Evolutionary conservation across 129 eudicot species (phyloP).

Genomic region (Lactuca saligna): DNA sequence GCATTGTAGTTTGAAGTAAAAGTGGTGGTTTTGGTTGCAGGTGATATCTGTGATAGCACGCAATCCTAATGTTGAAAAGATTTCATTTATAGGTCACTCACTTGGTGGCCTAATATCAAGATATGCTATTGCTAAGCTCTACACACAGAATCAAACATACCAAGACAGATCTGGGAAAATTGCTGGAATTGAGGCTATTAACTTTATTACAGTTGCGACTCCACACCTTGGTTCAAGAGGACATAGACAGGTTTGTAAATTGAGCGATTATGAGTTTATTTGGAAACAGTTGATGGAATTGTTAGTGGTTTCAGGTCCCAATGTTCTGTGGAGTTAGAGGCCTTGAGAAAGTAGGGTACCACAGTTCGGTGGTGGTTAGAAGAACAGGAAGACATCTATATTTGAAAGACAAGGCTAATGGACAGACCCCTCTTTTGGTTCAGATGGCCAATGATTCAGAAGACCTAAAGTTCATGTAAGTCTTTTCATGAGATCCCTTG

Average conservation of each 20-base stretch:
- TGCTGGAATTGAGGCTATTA: constrained; percentile 86
- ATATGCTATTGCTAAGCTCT: constrained; percentile 82
- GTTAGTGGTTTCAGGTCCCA: constrained; percentile 53
- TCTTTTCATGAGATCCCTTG: neutral
- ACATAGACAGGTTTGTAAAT: constrained; percentile 57
- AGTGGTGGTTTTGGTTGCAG: constrained; percentile 38
- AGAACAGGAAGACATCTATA: constrained; percentile 80
- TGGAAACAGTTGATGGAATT: neutral
- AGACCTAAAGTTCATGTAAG: constrained; percentile 81
- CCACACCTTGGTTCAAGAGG: constrained; percentile 97
- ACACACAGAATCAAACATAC: constrained; percentile 37
- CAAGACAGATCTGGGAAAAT: constrained; percentile 40
- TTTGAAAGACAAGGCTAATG: constrained; percentile 54
- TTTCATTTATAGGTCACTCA: constrained; percentile 90
- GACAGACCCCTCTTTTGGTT: constrained; percentile 76
- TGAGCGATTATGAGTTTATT: too few species aligned
- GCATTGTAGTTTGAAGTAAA: too few species aligned
- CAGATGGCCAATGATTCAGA: constrained; percentile 65
- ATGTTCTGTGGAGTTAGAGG: constrained; percentile 64
- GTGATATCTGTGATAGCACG: constrained; percentile 68
- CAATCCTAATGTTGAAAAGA: constrained; percentile 66
- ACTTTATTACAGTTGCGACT: constrained; percentile 77
- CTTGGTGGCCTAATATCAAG: constrained; percentile 92
- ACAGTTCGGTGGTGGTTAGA: constrained; percentile 57
- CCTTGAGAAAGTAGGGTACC: constrained; percentile 59